phyloP scores from a whole-genome alignment of 139 green algal genomes.

The Chlamydomonas urium region DNA sequence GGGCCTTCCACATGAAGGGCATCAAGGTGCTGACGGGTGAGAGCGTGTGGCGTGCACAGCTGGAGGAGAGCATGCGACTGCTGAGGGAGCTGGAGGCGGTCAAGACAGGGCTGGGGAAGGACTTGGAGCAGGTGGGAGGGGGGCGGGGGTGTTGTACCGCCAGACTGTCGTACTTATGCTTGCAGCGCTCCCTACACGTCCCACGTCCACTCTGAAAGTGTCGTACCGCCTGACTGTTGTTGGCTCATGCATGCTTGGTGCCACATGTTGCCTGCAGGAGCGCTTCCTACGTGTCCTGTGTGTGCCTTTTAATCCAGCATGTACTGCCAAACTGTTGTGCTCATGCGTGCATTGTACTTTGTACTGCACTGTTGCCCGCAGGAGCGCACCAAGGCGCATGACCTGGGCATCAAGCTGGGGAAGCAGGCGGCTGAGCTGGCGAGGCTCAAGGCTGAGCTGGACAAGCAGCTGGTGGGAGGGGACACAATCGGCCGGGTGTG shows the following conservation, averaged over 20 bases:
- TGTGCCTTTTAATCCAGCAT: no score
- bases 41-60: conserved; percentile 17
- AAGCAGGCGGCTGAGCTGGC: conserved; percentile 10
- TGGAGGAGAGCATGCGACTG: conserved; percentile 15
- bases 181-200: background rate
- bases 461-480: conserved; percentile 1
- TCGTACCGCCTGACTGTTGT: background rate
- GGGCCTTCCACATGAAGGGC: conserved; percentile 35
- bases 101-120: background rate
- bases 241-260: background rate
- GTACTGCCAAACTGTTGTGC: no score
- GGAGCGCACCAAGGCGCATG: conserved; percentile 10
- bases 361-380: background rate
- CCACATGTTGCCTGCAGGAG: background rate
- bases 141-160: background rate
- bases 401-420: conserved; percentile 15
- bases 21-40: conserved; percentile 32
- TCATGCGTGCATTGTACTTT: background rate
- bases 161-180: background rate
- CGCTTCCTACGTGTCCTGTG: no score
- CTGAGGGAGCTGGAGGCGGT: conserved; percentile 12
- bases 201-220: background rate
- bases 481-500: no score
- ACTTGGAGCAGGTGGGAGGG: conserved; percentile 16
- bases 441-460: conserved; percentile 1